A percentile compares a stretch with the other conserved stretches of the same genome.
phyloP scores from a whole-genome alignment of 371 early-diverging fungal species.

The Haplosporangium sp. region DNA sequence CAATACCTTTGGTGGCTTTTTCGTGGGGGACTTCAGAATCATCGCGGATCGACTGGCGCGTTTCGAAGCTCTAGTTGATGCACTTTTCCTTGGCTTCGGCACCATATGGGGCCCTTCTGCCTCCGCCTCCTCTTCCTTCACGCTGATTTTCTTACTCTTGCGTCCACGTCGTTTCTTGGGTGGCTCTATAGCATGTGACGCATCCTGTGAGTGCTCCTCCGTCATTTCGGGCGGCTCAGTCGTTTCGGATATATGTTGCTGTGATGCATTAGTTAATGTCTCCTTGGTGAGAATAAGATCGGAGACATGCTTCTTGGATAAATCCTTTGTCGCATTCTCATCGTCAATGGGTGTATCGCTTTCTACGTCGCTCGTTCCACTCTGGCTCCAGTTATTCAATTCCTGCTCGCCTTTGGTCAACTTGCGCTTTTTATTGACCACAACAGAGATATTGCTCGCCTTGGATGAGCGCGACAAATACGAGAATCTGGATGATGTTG shows the following conservation, averaged over 20 bases:
- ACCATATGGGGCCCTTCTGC: background rate
- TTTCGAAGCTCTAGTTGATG: background rate
- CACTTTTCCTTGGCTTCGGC: conserved; percentile 7
- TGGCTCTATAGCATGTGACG: background rate
- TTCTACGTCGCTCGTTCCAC: background rate
- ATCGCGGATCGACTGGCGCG: background rate
- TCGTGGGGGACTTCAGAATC: conserved; percentile 2
- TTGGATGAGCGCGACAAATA: background rate
- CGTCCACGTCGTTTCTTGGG: background rate
- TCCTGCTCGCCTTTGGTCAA: conserved; percentile 1
- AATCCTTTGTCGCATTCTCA: background rate
- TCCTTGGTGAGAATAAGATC: background rate
- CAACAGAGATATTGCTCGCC: background rate
- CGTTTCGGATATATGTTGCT: too few relatives aligned
- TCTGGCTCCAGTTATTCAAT: background rate
- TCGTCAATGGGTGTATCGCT: background rate
- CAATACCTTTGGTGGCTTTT: conserved; percentile 15
- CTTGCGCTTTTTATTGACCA: conserved; percentile 33
- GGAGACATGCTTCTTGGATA: background rate
- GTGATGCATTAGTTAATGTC: background rate
- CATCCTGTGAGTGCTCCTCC: background rate
- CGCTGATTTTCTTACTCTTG: background rate
- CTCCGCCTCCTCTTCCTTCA: background rate
- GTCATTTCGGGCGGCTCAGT: background rate
- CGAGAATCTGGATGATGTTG: background rate